phyloP scores from a whole-genome alignment of 768 basidiomycete genomes.

The Paxillus ammoniavirescens region DNA sequence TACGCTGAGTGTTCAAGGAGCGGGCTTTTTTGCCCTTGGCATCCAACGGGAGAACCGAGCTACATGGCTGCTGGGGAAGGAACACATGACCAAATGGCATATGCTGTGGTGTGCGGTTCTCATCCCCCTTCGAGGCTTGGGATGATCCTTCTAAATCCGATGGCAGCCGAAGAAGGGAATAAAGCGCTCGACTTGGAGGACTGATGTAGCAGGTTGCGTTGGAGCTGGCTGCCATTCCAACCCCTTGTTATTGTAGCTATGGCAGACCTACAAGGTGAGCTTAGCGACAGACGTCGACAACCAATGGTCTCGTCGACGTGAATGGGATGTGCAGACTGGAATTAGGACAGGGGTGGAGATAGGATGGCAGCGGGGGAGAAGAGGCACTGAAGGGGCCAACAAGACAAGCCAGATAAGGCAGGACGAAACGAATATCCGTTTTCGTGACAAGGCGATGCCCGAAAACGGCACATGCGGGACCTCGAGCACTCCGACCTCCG shows the following conservation, averaged over 20 bases:
- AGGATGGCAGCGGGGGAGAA: not conserved
- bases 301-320: not conserved
- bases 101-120: not conserved
- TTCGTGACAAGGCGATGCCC: constrained; percentile 16
- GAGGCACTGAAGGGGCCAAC: not conserved
- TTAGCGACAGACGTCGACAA: not conserved
- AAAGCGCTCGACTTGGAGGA: no score
- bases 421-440: constrained; percentile 5
- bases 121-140: not conserved
- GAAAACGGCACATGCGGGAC: constrained; percentile 13
- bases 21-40: no score
- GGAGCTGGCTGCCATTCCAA: not conserved
- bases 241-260: not conserved
- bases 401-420: constrained; percentile 9
- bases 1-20: no score
- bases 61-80: not conserved
- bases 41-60: not conserved
- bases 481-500: constrained; percentile 2
- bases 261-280: not conserved
- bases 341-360: not conserved
- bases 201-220: not conserved
- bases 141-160: not conserved
- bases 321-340: not conserved
- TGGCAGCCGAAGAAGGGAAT: not conserved
- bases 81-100: not conserved